phyloP scores from a whole-genome alignment of 1,139 yeast species.

The Arxiozyma telluris region DNA sequence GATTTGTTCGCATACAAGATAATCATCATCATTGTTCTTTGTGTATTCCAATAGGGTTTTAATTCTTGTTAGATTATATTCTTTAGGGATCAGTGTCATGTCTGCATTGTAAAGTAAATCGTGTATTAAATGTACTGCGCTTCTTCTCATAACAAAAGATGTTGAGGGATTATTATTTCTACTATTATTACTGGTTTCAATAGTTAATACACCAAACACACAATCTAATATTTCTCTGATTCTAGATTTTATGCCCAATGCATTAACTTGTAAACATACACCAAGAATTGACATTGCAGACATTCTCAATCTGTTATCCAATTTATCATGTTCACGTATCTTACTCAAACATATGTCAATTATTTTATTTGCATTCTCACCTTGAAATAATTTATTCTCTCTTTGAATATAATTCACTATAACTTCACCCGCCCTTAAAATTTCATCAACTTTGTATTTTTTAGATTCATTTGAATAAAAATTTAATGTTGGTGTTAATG shows the following conservation, averaged over 20 bases:
- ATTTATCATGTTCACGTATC: slow-evolving; percentile 24
- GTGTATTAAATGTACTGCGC: slow-evolving; percentile 62
- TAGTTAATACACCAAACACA: slow-evolving; percentile 59
- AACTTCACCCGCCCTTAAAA: slow-evolving; percentile 75
- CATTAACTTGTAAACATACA: slow-evolving; percentile 49
- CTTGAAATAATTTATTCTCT: slow-evolving; percentile 41
- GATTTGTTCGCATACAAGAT: slow-evolving; percentile 53
- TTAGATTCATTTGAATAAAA: slow-evolving; percentile 40
- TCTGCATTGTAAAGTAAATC: slow-evolving; percentile 46
- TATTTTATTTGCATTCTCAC: slow-evolving; percentile 33
- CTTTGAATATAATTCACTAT: slow-evolving; percentile 49
- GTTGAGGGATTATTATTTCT: slow-evolving; percentile 20
- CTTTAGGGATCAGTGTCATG: slow-evolving; percentile 40
- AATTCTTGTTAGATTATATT: slow-evolving; percentile 37
- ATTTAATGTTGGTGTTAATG: slow-evolving; percentile 36
- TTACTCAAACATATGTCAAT: slow-evolving; percentile 29
- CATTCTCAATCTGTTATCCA: slow-evolving; percentile 62
- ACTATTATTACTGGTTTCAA: slow-evolving; percentile 38
- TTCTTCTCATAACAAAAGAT: slow-evolving; percentile 49
- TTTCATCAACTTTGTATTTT: slow-evolving; percentile 44
- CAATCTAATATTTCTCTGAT: slow-evolving; percentile 61
- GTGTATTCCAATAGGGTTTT: slow-evolving; percentile 39
- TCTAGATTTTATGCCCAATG: slow-evolving; percentile 41
- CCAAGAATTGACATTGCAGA: slow-evolving; percentile 83
- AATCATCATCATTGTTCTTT: slow-evolving; percentile 43